Conservation (phyloP, 2,329 filamentous ascomycete genomes). For the Xylariales sp. region DNA sequence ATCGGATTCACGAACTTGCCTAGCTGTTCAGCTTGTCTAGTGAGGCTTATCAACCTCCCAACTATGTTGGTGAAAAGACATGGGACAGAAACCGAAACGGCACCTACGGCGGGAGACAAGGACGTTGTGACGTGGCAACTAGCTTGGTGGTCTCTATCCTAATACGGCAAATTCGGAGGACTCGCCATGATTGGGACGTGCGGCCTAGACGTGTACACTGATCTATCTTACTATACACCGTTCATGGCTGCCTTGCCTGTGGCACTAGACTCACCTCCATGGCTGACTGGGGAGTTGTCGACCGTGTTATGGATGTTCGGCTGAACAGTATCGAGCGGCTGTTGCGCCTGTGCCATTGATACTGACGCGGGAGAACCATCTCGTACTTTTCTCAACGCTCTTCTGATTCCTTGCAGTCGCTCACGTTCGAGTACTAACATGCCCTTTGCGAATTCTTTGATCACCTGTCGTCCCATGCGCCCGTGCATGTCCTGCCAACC, state of each 20-base stretch:
- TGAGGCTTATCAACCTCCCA: conserved; percentile 13
- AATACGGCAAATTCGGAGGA: conserved; percentile 1
- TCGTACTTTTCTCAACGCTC: conserved; percentile 76
- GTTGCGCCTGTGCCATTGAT: background rate
- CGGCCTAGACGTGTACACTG: conserved; percentile 26
- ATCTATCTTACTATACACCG: conserved; percentile 39
- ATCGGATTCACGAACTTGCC: background rate
- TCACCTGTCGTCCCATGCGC: conserved; percentile 77
- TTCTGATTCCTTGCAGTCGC: conserved; percentile 80
- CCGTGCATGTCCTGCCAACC: conserved; percentile 94
- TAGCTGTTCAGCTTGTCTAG: background rate
- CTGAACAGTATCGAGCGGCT: conserved; percentile 1
- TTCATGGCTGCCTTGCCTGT: conserved; percentile 39
- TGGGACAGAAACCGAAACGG: conserved; percentile 11
- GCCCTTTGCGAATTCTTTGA: conserved; percentile 79
- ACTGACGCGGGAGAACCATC: conserved; percentile 40
- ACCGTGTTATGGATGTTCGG: background rate
- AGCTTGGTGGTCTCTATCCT: background rate
- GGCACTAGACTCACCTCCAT: conserved; percentile 41
- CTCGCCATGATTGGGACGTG: conserved; percentile 2
- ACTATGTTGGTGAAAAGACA: background rate
- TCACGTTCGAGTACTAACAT: conserved; percentile 85
- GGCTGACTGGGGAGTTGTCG: conserved; percentile 1
- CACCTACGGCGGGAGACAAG: conserved; percentile 10
- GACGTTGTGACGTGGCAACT: conserved; percentile 7